Base-by-base conservation (phyloP, 2,329 filamentous ascomycete genomes). In the Purpureocillium takamizusanense region DNA sequence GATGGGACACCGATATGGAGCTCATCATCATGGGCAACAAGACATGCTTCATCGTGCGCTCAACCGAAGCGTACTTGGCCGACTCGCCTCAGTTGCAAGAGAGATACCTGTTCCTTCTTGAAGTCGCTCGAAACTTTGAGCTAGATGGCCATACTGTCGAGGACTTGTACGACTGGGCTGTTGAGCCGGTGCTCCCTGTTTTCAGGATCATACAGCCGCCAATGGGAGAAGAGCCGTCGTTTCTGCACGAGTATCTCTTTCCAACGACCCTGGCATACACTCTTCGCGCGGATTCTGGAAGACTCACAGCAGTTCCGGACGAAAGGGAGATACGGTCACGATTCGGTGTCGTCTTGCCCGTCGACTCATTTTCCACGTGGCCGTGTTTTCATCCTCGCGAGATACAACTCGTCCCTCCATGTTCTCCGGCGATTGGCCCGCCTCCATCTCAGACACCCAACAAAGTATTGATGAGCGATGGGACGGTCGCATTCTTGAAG, bases 141-240 rank as follows among this genome's bases (percentile, higher is more conserved):
- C 33, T 51, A 2, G 44, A 50, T 33, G 46, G 46, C 8, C 39
- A 42, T 29, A 46, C 45, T 14, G 43, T 48, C 14, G 47, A 53
- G 9, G 50, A 51, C 39, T 49, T 52, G 21, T 50, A 46, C 31
- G 44, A 48, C 16, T 52, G 48, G 48, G 36, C 45, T 13, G 31
- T 34, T 3, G 42, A 44, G 35, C 50, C 48, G 18, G 37, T 51
- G 10, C 33, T 46, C 3, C 42, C 48, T 7, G 6, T 51, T 2
- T 37, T 45, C 5, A 37, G 31, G 7, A 21, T 33, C 8, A 12
- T 45, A 6, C 23, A 15, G 14, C 31, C 28, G 10, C 5, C 10
- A 17, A 25, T 31, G 3, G 15, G 21, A 12, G 35, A 30, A 14
- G 10, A 12, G 16, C 23, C 32, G 17, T 25, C 35, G 17, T 12